Percentiles rank a stretch among this genome's conserved stretches.
Evolutionary conservation across 2,329 filamentous ascomycete genomes (phyloP).

Genomic region (Colletotrichum echinochloae): DNA sequence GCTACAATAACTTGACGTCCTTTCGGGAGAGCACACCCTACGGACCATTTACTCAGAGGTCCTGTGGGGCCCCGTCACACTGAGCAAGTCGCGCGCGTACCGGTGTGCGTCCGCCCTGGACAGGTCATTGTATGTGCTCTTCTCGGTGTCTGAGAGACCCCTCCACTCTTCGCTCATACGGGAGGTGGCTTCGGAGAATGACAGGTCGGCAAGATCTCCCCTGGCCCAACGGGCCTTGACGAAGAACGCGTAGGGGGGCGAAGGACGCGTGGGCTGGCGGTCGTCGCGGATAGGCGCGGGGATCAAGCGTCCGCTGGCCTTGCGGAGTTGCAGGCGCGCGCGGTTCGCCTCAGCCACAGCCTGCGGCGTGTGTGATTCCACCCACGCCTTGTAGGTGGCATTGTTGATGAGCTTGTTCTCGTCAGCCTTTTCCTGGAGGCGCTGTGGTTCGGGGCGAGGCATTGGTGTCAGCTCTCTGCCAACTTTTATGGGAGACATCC

Average conservation of each 20-base stretch:
- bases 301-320: slow-evolving; percentile 45
- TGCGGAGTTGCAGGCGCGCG: slow-evolving; percentile 58
- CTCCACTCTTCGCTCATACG: slow-evolving; percentile 57
- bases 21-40: background rate
- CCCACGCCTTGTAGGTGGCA: slow-evolving; percentile 59
- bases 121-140: slow-evolving; percentile 54
- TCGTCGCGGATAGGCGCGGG: slow-evolving; percentile 56
- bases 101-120: slow-evolving; percentile 46
- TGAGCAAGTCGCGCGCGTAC: slow-evolving; percentile 48
- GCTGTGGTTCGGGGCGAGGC: slow-evolving; percentile 45
- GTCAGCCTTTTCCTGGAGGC: slow-evolving; percentile 49
- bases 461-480: background rate
- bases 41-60: background rate
- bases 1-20: background rate
- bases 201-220: slow-evolving; percentile 43
- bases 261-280: slow-evolving; percentile 58
- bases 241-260: slow-evolving; percentile 52
- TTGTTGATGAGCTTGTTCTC: slow-evolving; percentile 58
- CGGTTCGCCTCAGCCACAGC: slow-evolving; percentile 60
- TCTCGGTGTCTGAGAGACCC: slow-evolving; percentile 54
- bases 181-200: slow-evolving; percentile 43
- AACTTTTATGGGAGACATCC: background rate
- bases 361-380: slow-evolving; percentile 55
- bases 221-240: slow-evolving; percentile 52
- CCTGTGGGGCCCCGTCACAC: slow-evolving; percentile 38